Conservation (phyloP, 768 basidiomycete genomes). For the Suillus paluster region DNA sequence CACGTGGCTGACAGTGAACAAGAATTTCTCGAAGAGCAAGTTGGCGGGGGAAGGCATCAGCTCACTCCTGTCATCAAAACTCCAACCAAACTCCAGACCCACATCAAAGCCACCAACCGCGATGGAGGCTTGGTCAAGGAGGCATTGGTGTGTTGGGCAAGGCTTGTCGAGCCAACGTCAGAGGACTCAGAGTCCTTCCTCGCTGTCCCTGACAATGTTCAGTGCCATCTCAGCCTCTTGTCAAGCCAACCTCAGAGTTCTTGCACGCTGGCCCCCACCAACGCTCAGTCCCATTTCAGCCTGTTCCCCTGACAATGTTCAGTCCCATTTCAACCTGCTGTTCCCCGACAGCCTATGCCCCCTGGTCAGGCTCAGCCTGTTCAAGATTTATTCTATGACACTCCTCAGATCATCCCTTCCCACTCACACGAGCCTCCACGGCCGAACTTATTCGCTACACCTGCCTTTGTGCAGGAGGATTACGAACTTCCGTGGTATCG, state of each 20-base stretch:
- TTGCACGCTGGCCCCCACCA: background rate
- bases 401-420: background rate
- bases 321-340: background rate
- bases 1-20: background rate
- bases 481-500: background rate
- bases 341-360: background rate
- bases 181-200: background rate
- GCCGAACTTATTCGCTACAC: background rate
- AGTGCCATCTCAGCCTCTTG: background rate
- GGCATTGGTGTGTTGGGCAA: background rate
- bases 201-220: background rate
- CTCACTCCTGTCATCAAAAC: background rate
- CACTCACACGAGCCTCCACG: background rate
- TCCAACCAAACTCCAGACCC: background rate
- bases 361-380: background rate
- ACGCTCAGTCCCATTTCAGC: too few species aligned
- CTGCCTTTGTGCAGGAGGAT: background rate
- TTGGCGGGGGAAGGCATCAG: background rate
- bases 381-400: background rate
- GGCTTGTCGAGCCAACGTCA: background rate
- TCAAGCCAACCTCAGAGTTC: background rate
- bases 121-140: slow-evolving; percentile 3
- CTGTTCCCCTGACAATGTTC: background rate
- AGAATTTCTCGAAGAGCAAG: background rate
- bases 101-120: background rate